These are phyloP conservation scores for Serendipita sp. DNA, from an alignment of 768 basidiomycete species.

Conservation along the genomic window DNA sequence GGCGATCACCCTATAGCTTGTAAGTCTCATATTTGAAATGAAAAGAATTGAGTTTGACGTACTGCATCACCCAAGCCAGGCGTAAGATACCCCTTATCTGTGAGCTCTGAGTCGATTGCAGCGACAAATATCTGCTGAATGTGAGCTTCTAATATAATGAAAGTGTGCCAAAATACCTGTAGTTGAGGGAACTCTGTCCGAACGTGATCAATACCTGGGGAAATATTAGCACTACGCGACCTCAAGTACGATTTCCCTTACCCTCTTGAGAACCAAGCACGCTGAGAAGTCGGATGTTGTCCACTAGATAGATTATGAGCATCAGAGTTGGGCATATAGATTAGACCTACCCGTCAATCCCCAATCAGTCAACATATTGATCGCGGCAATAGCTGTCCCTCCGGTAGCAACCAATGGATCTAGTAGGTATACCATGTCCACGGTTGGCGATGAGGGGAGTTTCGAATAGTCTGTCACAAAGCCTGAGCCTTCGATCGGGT, in stretches of 20 bases:
- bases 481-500: not conserved
- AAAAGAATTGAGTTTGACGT: slow-evolving; percentile 16
- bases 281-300: slow-evolving; percentile 64
- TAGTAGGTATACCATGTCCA: slow-evolving; percentile 74
- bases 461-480: slow-evolving; percentile 68
- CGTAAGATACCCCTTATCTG: slow-evolving; percentile 58
- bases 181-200: slow-evolving; percentile 55
- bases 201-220: slow-evolving; percentile 26
- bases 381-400: slow-evolving; percentile 75
- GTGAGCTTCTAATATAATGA: not conserved
- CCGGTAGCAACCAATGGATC: slow-evolving; percentile 93
- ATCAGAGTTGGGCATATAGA: not conserved
- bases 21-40: not conserved
- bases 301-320: slow-evolving; percentile 23
- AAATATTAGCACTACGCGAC: not conserved
- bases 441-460: slow-evolving; percentile 53
- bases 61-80: slow-evolving; percentile 88
- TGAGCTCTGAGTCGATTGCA: slow-evolving; percentile 59
- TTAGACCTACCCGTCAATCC: slow-evolving; percentile 44
- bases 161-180: slow-evolving; percentile 34
- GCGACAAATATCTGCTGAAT: slow-evolving; percentile 67
- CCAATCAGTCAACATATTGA: slow-evolving; percentile 76
- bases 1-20: slow-evolving; percentile 52
- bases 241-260: slow-evolving; percentile 19
- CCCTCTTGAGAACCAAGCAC: slow-evolving; percentile 69